Conservation (phyloP, 225 moss, liverwort and hornwort species). For the Sphagnum tenellum region DNA sequence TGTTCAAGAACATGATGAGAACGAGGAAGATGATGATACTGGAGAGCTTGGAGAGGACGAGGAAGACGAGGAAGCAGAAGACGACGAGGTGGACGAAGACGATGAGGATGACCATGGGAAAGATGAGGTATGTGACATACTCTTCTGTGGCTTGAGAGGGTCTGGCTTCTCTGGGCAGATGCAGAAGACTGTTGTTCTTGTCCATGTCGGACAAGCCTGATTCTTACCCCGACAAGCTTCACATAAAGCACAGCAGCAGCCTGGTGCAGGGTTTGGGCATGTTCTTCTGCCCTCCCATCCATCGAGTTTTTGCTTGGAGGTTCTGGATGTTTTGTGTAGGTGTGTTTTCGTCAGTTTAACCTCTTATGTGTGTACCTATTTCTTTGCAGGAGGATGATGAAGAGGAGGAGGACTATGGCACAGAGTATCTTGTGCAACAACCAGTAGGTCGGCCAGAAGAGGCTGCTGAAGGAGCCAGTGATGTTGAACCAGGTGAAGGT, state of each 20-base stretch:
- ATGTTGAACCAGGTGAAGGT: constrained; percentile 57
- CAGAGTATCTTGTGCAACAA: constrained; percentile 59
- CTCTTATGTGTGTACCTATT: no score
- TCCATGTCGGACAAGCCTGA: no score
- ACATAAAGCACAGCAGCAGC: no score
- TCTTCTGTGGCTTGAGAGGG: no score
- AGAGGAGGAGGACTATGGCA: constrained; percentile 64
- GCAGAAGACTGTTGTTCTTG: no score
- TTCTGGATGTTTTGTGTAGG: no score
- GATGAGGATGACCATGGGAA: constrained; percentile 48
- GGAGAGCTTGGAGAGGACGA: constrained; percentile 65
- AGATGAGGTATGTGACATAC: constrained; percentile 12
- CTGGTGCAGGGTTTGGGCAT: no score
- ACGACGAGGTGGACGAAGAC: constrained; percentile 39
- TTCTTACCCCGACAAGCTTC: no score
- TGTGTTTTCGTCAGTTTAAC: no score
- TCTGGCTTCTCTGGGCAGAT: no score
- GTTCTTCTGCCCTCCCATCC: no score
- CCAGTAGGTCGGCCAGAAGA: constrained; percentile 64
- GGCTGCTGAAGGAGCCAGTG: constrained; percentile 67
- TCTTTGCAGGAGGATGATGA: constrained; percentile 31
- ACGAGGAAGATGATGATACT: constrained; percentile 51
- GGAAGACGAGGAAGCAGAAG: constrained; percentile 52
- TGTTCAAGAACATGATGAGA: constrained; percentile 63
- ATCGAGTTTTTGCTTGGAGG: no score